These are phyloP conservation scores for Eucalyptus curtisii DNA, from an alignment of 345 rosid genomes.

Conservation along the genomic window DNA sequence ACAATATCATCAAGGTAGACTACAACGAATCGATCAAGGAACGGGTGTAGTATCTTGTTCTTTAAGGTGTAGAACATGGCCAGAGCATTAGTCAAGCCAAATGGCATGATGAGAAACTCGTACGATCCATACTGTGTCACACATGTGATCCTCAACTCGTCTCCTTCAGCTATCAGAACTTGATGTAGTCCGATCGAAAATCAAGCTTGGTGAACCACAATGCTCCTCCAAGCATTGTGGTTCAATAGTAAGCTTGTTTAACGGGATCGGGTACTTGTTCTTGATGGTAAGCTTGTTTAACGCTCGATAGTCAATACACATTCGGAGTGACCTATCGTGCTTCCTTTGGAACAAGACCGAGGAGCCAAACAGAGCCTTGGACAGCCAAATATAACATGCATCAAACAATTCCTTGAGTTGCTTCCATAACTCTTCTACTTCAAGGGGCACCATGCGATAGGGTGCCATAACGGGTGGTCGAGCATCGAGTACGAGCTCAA, in stretches of 20 bases:
- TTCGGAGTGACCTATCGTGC: no score
- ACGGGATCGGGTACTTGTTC: neutral
- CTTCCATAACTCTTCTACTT: neutral
- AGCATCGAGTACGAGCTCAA: neutral
- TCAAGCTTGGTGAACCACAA: neutral
- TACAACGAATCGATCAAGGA: no score
- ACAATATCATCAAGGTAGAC: no score
- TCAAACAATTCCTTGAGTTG: no score
- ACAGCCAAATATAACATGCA: no score
- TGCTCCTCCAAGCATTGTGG: neutral
- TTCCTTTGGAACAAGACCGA: no score
- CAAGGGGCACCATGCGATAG: neutral
- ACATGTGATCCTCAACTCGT: neutral
- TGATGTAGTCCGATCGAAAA: neutral
- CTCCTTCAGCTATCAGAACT: neutral
- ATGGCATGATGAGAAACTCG: neutral
- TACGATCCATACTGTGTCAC: neutral
- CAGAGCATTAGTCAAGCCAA: no score
- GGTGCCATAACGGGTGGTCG: neutral
- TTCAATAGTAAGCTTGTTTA: no score
- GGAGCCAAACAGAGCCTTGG: no score
- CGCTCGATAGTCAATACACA: no score
- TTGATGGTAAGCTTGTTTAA: neutral
- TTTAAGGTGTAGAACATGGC: no score
- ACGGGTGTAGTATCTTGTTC: no score